Percentiles rank a stretch among this genome's conserved stretches.
Evolutionary conservation across 2,329 filamentous ascomycete species (phyloP).

Genomic region (Penicillium verrucosum): DNA sequence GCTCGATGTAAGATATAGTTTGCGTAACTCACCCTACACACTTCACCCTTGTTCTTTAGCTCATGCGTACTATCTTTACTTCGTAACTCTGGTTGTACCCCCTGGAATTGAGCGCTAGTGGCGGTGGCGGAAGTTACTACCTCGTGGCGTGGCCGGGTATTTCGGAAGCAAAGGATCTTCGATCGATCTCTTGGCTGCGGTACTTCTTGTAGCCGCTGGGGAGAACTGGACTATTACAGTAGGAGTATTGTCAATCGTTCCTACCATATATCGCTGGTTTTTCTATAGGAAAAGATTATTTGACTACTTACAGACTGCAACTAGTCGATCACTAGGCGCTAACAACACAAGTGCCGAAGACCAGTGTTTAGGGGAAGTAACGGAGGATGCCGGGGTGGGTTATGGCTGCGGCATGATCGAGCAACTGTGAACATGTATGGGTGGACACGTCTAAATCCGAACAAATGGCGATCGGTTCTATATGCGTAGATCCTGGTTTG

Average conservation of each 20-base stretch:
- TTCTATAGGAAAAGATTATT: neutral
- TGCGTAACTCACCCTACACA: neutral
- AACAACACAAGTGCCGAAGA: neutral
- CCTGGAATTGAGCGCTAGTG: neutral
- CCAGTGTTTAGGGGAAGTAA: neutral
- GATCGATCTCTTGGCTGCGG: constrained; percentile 4
- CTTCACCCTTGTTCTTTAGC: neutral
- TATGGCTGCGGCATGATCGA: neutral
- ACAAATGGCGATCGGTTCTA: neutral
- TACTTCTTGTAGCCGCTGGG: neutral
- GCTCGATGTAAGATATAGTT: neutral
- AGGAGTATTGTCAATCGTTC: neutral
- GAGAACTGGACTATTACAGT: neutral
- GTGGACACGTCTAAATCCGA: constrained; percentile 1
- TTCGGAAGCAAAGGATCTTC: neutral
- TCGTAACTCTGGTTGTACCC: neutral
- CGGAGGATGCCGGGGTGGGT: neutral
- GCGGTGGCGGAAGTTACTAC: constrained; percentile 4
- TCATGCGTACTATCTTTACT: neutral
- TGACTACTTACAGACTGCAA: neutral
- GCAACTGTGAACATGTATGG: neutral
- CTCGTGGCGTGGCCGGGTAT: constrained; percentile 9
- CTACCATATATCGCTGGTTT: neutral
- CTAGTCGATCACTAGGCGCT: neutral
- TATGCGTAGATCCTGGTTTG: neutral